A percentile compares a stretch with the other conserved stretches of the same genome.
phyloP scores from a whole-genome alignment of 2,329 filamentous ascomycete species.

The Drechslera avenae region DNA sequence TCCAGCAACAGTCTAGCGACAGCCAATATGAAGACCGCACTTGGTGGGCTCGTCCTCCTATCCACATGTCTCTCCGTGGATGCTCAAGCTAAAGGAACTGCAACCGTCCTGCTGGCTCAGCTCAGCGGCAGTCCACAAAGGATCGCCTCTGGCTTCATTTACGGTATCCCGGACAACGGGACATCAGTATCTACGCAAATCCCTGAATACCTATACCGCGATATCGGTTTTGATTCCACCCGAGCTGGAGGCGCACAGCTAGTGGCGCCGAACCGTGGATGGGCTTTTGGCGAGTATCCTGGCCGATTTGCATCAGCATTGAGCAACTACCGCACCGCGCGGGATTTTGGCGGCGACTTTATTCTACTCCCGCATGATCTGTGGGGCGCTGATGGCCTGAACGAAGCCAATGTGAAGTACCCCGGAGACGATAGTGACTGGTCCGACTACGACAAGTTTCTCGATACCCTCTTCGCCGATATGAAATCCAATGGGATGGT shows the following conservation, averaged over 20 bases:
- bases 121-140: constrained; percentile 39
- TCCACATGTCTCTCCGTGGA: too few species aligned
- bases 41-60: too few species aligned
- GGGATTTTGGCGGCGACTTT: constrained; percentile 52
- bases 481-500: constrained; percentile 47
- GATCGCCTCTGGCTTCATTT: constrained; percentile 52
- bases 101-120: constrained; percentile 16
- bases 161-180: constrained; percentile 50
- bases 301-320: constrained; percentile 52
- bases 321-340: constrained; percentile 54
- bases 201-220: too few species aligned
- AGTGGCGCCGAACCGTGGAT: constrained; percentile 45
- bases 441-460: constrained; percentile 52
- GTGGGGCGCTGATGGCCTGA: constrained; percentile 57
- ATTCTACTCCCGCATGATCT: constrained; percentile 55
- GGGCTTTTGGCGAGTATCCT: constrained; percentile 43
- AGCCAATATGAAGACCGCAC: too few species aligned
- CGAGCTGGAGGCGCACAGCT: constrained; percentile 53
- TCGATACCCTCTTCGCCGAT: constrained; percentile 48
- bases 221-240: constrained; percentile 50
- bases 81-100: too few species aligned
- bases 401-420: constrained; percentile 48
- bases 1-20: too few species aligned
- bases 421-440: constrained; percentile 60
- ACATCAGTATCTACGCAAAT: constrained; percentile 41